phyloP scores from a whole-genome alignment of 352 stramenopile species.

The Phytophthora brassicae region DNA sequence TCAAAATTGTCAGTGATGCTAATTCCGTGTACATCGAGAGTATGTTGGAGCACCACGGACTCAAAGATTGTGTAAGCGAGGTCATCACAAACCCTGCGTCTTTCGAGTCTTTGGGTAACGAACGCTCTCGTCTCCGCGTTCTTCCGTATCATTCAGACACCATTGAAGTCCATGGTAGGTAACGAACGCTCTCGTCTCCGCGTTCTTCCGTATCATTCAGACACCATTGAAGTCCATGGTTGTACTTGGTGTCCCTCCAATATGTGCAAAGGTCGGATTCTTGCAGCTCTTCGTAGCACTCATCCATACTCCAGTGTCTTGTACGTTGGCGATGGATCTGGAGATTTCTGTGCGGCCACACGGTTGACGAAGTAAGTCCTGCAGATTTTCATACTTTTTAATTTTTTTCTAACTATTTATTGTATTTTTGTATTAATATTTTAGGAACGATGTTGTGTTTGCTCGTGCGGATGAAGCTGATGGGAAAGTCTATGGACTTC shows the following conservation, averaged over 20 bases:
- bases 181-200: constrained; percentile 33
- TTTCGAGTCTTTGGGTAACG: constrained; percentile 32
- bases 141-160: constrained; percentile 50
- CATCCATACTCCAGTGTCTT: constrained; percentile 50
- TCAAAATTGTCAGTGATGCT: constrained; percentile 79
- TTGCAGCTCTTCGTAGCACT: constrained; percentile 44
- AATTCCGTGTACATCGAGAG: constrained; percentile 82
- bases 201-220: constrained; percentile 58
- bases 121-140: constrained; percentile 43
- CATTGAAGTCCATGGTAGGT: constrained; percentile 14
- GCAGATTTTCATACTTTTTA: too few species aligned
- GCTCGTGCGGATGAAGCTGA: constrained; percentile 51
- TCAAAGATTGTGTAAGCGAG: constrained; percentile 40
- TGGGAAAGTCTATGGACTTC: constrained; percentile 54
- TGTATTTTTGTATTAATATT: too few species aligned
- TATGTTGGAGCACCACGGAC: constrained; percentile 52
- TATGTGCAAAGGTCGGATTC: constrained; percentile 82
- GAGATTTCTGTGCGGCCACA: constrained; percentile 70
- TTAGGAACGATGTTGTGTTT: constrained; percentile 70
- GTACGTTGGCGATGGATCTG: constrained; percentile 72
- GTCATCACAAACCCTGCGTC: constrained; percentile 59
- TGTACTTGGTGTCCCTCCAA: constrained; percentile 68
- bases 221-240: constrained; percentile 39
- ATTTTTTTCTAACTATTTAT: too few species aligned
- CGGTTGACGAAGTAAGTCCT: constrained; percentile 49